Percentiles rank a stretch among this genome's conserved stretches.
phyloP scores from a whole-genome alignment of 352 stramenopile species.

The Phytophthora sojae region DNA sequence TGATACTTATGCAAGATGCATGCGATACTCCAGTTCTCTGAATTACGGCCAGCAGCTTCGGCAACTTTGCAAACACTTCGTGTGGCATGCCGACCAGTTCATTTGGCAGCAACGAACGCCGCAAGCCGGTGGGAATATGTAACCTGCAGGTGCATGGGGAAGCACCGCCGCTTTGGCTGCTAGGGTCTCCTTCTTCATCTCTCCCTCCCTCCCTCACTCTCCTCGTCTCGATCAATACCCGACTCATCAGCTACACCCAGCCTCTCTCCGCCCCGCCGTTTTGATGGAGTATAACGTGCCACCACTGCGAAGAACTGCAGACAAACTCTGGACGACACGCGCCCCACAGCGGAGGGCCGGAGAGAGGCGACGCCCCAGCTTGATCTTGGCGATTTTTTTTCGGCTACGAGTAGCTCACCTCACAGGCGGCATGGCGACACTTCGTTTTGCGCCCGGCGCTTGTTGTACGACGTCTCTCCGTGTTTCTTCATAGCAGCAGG shows the following conservation, averaged over 20 bases:
- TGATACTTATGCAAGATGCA: slow-evolving; percentile 27
- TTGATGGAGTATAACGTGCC: slow-evolving; percentile 1
- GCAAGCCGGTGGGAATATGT: slow-evolving; percentile 3
- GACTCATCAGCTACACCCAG: slow-evolving; percentile 13
- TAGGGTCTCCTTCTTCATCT: not conserved
- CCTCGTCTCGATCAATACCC: slow-evolving; percentile 18
- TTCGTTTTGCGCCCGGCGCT: slow-evolving; percentile 2
- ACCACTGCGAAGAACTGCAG: slow-evolving; percentile 6
- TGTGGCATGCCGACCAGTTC: not conserved
- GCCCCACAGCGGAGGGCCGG: not conserved
- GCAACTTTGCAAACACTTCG: no score
- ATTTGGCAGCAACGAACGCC: not conserved
- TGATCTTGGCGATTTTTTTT: slow-evolving; percentile 18
- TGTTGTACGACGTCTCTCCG: slow-evolving; percentile 5
- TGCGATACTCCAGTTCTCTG: not conserved
- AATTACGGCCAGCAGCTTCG: no score
- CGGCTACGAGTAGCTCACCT: slow-evolving; percentile 27
- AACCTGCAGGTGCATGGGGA: slow-evolving; percentile 2
- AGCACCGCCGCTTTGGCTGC: slow-evolving; percentile 1
- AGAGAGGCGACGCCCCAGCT: slow-evolving; percentile 9
- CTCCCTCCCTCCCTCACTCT: slow-evolving; percentile 10
- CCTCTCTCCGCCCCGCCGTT: slow-evolving; percentile 6
- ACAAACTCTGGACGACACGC: not conserved
- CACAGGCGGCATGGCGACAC: not conserved
- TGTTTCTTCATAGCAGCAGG: slow-evolving; percentile 8